phyloP scores from a whole-genome alignment of 2,329 filamentous ascomycete genomes.

The Sordariomycetes sp. region DNA sequence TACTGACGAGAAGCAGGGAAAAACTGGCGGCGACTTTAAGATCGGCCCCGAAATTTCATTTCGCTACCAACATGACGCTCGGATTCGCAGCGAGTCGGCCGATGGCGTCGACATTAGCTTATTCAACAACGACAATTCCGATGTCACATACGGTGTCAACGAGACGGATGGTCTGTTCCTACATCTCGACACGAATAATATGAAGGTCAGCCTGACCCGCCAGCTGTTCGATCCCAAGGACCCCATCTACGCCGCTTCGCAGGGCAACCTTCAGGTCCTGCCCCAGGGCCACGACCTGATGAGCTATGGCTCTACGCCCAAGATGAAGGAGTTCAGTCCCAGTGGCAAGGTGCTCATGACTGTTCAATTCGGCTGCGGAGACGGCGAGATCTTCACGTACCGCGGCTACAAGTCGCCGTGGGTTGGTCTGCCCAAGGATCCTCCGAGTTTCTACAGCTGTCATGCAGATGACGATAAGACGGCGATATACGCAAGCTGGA shows the following conservation, averaged over 20 bases:
- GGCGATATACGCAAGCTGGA: conserved; percentile 14
- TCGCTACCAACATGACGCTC: conserved; percentile 44
- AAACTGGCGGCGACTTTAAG: conserved; percentile 15
- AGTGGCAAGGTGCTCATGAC: conserved; percentile 25
- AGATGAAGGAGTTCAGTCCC: conserved; percentile 15
- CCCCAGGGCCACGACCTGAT: conserved; percentile 13
- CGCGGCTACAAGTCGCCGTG: conserved; percentile 14
- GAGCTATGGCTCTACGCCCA: conserved; percentile 11
- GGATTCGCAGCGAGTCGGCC: conserved; percentile 25
- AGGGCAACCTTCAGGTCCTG: conserved; percentile 36
- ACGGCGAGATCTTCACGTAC: conserved; percentile 18
- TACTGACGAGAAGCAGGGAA: neutral
- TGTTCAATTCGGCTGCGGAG: conserved; percentile 11
- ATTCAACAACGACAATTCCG: conserved; percentile 43
- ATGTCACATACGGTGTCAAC: conserved; percentile 28
- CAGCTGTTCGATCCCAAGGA: conserved; percentile 38
- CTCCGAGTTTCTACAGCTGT: conserved; percentile 6
- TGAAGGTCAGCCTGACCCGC: conserved; percentile 33
- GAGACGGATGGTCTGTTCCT: conserved; percentile 38
- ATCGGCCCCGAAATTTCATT: conserved; percentile 26
- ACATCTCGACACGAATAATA: conserved; percentile 31
- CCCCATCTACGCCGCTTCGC: conserved; percentile 35
- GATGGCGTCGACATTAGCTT: conserved; percentile 37
- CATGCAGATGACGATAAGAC: conserved; percentile 5
- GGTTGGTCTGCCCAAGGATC: conserved; percentile 9